Percentiles rank a stretch among this genome's conserved stretches.
phyloP scores from a whole-genome alignment of 768 basidiomycete species.

The Xerocomellus intermedius region DNA sequence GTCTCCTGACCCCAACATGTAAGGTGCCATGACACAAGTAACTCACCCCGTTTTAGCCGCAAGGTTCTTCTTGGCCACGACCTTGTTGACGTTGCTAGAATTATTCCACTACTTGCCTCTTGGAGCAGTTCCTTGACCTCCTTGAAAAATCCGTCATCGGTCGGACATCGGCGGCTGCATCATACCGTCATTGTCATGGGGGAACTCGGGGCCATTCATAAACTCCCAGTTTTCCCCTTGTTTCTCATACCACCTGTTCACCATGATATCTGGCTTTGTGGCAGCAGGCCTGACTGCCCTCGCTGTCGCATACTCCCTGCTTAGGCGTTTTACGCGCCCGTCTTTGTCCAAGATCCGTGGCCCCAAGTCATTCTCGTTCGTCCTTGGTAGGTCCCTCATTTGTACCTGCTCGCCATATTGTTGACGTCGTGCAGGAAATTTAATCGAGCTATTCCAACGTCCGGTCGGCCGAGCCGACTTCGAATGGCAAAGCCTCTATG shows the following conservation, averaged over 20 bases:
- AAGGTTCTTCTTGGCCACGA: background rate
- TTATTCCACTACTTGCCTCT: background rate
- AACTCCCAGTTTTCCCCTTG: background rate
- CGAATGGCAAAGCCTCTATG: slow-evolving; percentile 32
- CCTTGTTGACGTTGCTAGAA: background rate
- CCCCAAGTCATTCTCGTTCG: slow-evolving; percentile 23
- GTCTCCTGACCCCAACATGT: slow-evolving; percentile 3
- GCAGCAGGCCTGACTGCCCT: slow-evolving; percentile 6
- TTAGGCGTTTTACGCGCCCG: background rate
- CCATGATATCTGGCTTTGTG: slow-evolving; percentile 9
- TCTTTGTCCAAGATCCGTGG: slow-evolving; percentile 19
- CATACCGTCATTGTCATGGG: slow-evolving; percentile 6
- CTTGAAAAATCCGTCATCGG: background rate
- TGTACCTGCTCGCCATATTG: slow-evolving; percentile 17
- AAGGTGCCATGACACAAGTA: background rate
- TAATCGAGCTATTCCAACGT: slow-evolving; percentile 28
- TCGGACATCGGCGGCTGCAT: background rate
- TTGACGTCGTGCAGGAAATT: slow-evolving; percentile 25
- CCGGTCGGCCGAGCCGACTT: slow-evolving; percentile 30
- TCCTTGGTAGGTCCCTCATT: slow-evolving; percentile 13
- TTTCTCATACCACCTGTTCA: background rate
- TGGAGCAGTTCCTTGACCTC: background rate
- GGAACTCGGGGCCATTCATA: background rate
- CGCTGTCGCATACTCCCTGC: slow-evolving; percentile 1
- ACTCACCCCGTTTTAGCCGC: background rate